Evolutionary conservation across 495 filamentous ascomycete genomes (phyloP).

Genomic region (Physcia stellaris): DNA sequence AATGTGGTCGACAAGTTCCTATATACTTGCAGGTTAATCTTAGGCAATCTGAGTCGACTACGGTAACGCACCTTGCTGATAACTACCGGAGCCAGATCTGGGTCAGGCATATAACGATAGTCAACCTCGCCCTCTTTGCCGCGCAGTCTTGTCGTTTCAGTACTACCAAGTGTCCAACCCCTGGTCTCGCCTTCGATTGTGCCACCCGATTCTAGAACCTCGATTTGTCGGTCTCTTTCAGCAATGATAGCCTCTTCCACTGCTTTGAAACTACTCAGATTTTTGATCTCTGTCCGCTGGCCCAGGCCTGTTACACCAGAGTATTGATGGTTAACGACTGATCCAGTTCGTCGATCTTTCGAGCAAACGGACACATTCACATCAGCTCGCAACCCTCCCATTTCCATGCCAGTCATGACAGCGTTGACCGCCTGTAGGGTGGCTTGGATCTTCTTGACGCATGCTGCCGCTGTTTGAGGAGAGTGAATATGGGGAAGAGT

Average conservation of each 20-base stretch:
- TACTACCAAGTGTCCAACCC: conserved; percentile 75
- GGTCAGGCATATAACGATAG: conserved; percentile 97
- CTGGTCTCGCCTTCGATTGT: conserved; percentile 76
- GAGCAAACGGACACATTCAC: conserved; percentile 84
- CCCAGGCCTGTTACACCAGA: conserved; percentile 49
- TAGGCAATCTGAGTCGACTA: neutral
- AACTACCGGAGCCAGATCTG: conserved; percentile 69
- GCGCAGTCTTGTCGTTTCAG: conserved; percentile 59
- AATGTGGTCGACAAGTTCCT: conserved; percentile 52
- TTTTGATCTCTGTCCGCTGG: conserved; percentile 94
- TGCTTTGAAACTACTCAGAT: conserved; percentile 84
- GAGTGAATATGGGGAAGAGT: conserved; percentile 75
- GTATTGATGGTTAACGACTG: conserved; percentile 27
- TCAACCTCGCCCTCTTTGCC: conserved; percentile 97
- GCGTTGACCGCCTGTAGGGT: conserved; percentile 69
- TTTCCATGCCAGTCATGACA: conserved; percentile 80
- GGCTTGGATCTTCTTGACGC: conserved; percentile 78
- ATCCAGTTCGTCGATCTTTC: conserved; percentile 28
- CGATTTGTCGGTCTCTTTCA: conserved; percentile 80
- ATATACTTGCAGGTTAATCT: neutral
- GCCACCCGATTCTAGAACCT: conserved; percentile 64
- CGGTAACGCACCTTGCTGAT: conserved; percentile 38
- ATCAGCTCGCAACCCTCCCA: conserved; percentile 81
- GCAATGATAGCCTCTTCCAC: conserved; percentile 87
- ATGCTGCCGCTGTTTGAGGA: conserved; percentile 70